phyloP scores from a whole-genome alignment of 495 filamentous ascomycete genomes.

The Gamarada debralockiae region DNA sequence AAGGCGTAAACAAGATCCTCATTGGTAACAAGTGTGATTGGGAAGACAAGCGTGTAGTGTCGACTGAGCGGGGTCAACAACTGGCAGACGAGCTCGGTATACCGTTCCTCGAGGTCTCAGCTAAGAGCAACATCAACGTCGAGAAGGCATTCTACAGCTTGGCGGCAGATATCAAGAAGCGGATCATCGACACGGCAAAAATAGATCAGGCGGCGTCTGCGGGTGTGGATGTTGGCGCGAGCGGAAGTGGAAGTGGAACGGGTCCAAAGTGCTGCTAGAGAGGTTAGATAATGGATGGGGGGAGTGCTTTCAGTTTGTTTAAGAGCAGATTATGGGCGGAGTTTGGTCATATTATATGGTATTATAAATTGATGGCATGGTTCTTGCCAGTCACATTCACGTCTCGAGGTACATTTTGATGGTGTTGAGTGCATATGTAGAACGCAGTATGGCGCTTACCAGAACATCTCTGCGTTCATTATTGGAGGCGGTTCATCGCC shows the following conservation, averaged over 20 bases:
- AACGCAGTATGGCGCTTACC: constrained; percentile 29
- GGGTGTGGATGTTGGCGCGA: constrained; percentile 70
- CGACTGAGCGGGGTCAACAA: constrained; percentile 87
- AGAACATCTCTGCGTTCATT: constrained; percentile 43
- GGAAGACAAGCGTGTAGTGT: constrained; percentile 96
- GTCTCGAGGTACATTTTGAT: not conserved
- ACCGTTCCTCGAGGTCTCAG: constrained; percentile 96
- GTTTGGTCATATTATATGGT: constrained; percentile 28
- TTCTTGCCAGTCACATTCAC: constrained; percentile 9
- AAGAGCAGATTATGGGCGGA: constrained; percentile 27
- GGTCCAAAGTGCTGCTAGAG: constrained; percentile 85
- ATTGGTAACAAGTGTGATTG: constrained; percentile 99
- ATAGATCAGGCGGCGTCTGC: constrained; percentile 60
- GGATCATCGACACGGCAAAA: constrained; percentile 82
- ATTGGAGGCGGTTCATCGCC: constrained; percentile 22
- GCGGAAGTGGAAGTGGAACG: constrained; percentile 50
- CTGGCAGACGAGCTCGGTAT: constrained; percentile 96
- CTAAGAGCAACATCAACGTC: constrained; percentile 99
- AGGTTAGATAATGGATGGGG: constrained; percentile 45
- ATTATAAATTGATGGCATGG: constrained; percentile 23
- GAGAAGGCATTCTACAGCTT: constrained; percentile 98
- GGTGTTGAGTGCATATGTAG: not conserved
- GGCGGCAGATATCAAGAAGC: constrained; percentile 96
- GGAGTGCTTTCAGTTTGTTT: constrained; percentile 14
- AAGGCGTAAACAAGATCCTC: constrained; percentile 99